These are phyloP conservation scores for Kwoniella dejecticola DNA, from an alignment of 768 basidiomycete species.

Conservation along the genomic window DNA sequence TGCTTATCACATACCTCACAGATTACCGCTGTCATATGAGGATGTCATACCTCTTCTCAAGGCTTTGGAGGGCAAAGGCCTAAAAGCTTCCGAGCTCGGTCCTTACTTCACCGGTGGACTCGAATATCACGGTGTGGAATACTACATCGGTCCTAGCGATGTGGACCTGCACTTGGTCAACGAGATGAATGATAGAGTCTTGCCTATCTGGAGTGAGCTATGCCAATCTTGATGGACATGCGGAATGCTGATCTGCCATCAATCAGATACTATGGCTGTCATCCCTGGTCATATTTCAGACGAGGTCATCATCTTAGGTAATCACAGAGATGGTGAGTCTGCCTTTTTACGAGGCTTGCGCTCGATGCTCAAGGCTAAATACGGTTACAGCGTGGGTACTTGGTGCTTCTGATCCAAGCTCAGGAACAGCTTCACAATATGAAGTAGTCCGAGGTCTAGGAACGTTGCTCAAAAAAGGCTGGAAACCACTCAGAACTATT, in stretches of 20 bases:
- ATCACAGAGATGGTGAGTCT: slow-evolving; percentile 76
- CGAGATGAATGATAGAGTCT: slow-evolving; percentile 74
- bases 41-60: slow-evolving; percentile 73
- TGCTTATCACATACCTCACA: slow-evolving; percentile 60
- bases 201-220: slow-evolving; percentile 83
- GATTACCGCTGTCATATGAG: slow-evolving; percentile 84
- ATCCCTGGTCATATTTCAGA: slow-evolving; percentile 58
- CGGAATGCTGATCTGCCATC: slow-evolving; percentile 6
- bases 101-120: slow-evolving; percentile 55
- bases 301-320: slow-evolving; percentile 83
- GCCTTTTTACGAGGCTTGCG: not conserved
- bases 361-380: slow-evolving; percentile 30
- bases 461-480: slow-evolving; percentile 67
- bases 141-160: slow-evolving; percentile 58
- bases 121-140: slow-evolving; percentile 53
- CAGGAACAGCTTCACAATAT: slow-evolving; percentile 75
- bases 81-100: slow-evolving; percentile 44
- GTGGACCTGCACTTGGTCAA: slow-evolving; percentile 64
- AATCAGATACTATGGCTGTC: slow-evolving; percentile 45
- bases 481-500: slow-evolving; percentile 80
- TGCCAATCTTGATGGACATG: not conserved
- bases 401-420: slow-evolving; percentile 61
- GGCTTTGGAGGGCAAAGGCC: slow-evolving; percentile 60
- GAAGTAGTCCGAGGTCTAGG: slow-evolving; percentile 79
- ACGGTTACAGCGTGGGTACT: slow-evolving; percentile 65